Evolutionary conservation across 139 green algal species (phyloP).

Genomic region (Yamagishiella unicocca): DNA sequence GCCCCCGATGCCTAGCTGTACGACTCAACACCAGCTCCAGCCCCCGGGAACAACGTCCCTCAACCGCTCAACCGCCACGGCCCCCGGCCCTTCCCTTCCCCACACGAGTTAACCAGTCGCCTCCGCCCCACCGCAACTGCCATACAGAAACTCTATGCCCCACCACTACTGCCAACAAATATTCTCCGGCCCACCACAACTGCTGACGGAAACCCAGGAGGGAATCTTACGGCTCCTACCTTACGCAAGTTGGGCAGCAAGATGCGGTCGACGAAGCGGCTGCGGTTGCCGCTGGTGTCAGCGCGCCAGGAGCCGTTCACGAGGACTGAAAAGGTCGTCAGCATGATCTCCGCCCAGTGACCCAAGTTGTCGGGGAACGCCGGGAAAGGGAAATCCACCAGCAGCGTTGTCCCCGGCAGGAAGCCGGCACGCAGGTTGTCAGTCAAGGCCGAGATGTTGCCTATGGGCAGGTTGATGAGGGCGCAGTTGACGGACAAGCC

Average conservation of each 20-base stretch:
- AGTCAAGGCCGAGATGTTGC: constrained; percentile 36
- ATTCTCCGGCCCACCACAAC: too few species aligned
- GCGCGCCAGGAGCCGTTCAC: constrained; percentile 5
- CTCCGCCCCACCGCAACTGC: too few species aligned
- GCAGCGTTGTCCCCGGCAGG: constrained; percentile 71
- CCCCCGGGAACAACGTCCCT: too few species aligned
- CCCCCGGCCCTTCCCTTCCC: too few species aligned
- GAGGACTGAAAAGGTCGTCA: constrained; percentile 72
- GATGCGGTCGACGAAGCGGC: constrained; percentile 55
- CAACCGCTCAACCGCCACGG: too few species aligned
- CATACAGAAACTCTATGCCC: too few species aligned
- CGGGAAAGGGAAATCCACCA: constrained; percentile 82
- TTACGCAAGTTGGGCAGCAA: constrained; percentile 63
- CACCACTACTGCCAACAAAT: too few species aligned
- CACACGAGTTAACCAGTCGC: too few species aligned
- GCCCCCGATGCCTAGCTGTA: too few species aligned
- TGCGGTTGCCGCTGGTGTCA: background rate
- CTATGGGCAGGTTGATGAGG: constrained; percentile 48
- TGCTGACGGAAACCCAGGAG: too few species aligned
- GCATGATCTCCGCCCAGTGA: constrained; percentile 83
- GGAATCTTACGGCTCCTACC: constrained; percentile 16
- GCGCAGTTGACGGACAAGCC: constrained; percentile 54
- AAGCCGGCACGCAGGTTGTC: constrained; percentile 37
- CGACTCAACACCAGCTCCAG: too few species aligned
- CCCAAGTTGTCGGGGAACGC: constrained; percentile 80